These are phyloP conservation scores for Ilyonectria destructans DNA, from an alignment of 2,329 filamentous ascomycete genomes.

Conservation along the genomic window DNA sequence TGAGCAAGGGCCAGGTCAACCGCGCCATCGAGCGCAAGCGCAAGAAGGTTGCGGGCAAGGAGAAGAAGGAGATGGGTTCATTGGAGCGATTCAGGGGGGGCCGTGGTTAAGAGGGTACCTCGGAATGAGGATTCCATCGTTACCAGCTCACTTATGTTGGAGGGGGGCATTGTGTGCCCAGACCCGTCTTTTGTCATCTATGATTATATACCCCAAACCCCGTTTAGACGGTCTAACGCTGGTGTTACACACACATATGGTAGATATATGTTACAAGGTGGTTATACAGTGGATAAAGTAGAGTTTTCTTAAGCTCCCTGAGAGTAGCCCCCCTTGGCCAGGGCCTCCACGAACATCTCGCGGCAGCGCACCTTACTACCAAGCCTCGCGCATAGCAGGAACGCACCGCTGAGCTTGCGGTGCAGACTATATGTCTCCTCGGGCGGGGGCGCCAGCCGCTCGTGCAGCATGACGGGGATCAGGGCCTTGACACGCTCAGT, in stretches of 20 bases:
- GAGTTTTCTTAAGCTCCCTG: constrained; percentile 20
- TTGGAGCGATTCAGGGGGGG: constrained; percentile 52
- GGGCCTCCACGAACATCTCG: constrained; percentile 80
- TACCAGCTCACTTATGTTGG: neutral
- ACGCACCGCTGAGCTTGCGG: constrained; percentile 94
- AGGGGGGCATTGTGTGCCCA: constrained; percentile 6
- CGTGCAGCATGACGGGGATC: constrained; percentile 94
- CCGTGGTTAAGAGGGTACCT: constrained; percentile 26
- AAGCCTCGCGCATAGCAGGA: constrained; percentile 89
- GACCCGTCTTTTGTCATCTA: constrained; percentile 28
- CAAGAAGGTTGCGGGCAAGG: constrained; percentile 91
- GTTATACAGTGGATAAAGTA: constrained; percentile 30
- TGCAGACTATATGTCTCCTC: constrained; percentile 98
- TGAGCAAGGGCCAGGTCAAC: constrained; percentile 90
- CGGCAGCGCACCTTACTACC: constrained; percentile 88
- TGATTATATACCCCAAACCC: constrained; percentile 26
- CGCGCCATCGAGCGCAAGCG: constrained; percentile 87
- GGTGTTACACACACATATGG: constrained; percentile 24
- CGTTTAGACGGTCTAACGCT: constrained; percentile 24
- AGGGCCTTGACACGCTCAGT: constrained; percentile 91
- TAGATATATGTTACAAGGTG: constrained; percentile 32
- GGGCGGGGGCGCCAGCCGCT: constrained; percentile 90
- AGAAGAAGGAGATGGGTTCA: constrained; percentile 80
- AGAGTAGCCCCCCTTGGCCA: constrained; percentile 57
- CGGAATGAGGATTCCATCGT: neutral